Evolutionary conservation across 345 rosid species (phyloP), one percentile per base, ranked within the genome.

Genomic region (Rhodomyrtus tomentosa): DNA sequence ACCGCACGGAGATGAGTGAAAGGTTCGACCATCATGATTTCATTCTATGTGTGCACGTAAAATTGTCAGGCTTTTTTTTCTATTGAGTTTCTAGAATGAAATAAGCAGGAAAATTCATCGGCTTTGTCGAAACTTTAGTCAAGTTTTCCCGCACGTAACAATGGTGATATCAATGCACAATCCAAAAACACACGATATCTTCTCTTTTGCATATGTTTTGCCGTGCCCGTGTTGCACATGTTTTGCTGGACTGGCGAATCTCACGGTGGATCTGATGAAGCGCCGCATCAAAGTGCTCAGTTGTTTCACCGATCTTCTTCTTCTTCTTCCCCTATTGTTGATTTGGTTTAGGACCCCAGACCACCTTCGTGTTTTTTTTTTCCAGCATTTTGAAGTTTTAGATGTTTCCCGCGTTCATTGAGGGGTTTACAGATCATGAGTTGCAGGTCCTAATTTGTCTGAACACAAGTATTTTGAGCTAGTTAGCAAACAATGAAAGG

Each of bases 241-340:
- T 84, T 95, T 86, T 48, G 93, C 98, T 32, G 93, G 91, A 72
- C 62, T 94, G 68, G 95, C 98, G 2, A 92, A 96, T 56, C 85
- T 92, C 29, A 96, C 96, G 0, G 88, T 95, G 83, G 90, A 4
- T 87, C 91, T 95, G 32, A 85, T 95, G 80, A 92, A 93, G 91
- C 93, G 93, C 84, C 98, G 98, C 10, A 24, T 95, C 58, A 92
- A 86, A 36, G 84, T 94, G 55, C 84, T 96, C 50, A 83, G 90
- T 85, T 96, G 99, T 93, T 95, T 95, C 85, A 92, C 86, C 38
- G 59, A 92, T 7, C 95, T 92, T 4, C 5, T 14, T 27, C 72
- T 7, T 55, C 20, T 48, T 48, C 10, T 9, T 9, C 11, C 8
- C 11, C 45, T 4, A 18, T 10, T 22, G 3, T 82, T 25, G 38